Evolutionary conservation across 179 eudicot genomes (phyloP).

Genomic region (Gypsophila paniculata): DNA sequence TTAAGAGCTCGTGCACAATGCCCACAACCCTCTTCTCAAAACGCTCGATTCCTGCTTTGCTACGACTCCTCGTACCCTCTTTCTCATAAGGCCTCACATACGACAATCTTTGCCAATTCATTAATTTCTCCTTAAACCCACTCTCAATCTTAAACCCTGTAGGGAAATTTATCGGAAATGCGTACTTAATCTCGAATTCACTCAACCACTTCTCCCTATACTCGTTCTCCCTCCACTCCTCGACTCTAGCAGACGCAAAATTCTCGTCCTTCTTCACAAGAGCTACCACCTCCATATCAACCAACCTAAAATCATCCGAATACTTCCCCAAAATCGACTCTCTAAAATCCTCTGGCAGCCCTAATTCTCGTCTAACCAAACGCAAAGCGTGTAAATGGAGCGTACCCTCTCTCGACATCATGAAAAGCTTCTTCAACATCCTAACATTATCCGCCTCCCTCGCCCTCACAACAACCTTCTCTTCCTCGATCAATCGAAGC

Average conservation of each 20-base stretch:
- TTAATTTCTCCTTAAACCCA: slow-evolving; percentile 57
- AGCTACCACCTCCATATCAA: slow-evolving; percentile 58
- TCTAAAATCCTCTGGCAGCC: slow-evolving; percentile 58
- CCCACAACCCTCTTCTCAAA: slow-evolving; percentile 72
- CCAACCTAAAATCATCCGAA: slow-evolving; percentile 40
- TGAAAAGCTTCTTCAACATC: slow-evolving; percentile 52
- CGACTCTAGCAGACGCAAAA: slow-evolving; percentile 44
- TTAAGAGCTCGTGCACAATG: slow-evolving; percentile 62
- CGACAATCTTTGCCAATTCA: slow-evolving; percentile 64
- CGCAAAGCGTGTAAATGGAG: slow-evolving; percentile 72
- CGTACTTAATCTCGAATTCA: slow-evolving; percentile 72
- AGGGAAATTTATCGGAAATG: slow-evolving; percentile 69
- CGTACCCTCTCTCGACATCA: slow-evolving; percentile 58
- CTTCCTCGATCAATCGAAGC: slow-evolving; percentile 44
- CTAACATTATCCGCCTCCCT: slow-evolving; percentile 48
- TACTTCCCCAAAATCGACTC: slow-evolving; percentile 60
- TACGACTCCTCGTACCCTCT: slow-evolving; percentile 35
- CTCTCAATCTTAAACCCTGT: slow-evolving; percentile 58
- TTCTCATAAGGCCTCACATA: slow-evolving; percentile 60
- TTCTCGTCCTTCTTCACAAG: slow-evolving; percentile 38
- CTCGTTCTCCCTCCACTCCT: slow-evolving; percentile 63
- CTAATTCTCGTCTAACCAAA: slow-evolving; percentile 55
- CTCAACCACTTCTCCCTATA: slow-evolving; percentile 76
- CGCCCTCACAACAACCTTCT: slow-evolving; percentile 31
- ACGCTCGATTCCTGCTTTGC: slow-evolving; percentile 52